A percentile compares a stretch with the other conserved stretches of the same genome.
Evolutionary conservation across 2,329 filamentous ascomycete genomes (phyloP).

Genomic region (Fusarium virguliforme): DNA sequence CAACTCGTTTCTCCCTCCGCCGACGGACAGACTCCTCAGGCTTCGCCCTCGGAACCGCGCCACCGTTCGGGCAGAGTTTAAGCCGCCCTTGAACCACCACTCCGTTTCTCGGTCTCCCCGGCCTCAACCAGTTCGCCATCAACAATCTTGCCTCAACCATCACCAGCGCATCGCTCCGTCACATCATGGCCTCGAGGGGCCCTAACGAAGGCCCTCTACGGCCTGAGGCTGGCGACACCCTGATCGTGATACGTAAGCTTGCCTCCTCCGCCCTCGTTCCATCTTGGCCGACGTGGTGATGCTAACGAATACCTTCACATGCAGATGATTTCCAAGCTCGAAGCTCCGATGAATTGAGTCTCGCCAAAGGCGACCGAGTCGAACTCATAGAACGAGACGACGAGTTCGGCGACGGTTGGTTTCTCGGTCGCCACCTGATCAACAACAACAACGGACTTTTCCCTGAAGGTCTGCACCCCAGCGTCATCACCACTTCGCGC

Average conservation of each 20-base stretch:
- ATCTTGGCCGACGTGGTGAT: conserved; percentile 24
- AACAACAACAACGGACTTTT: conserved; percentile 85
- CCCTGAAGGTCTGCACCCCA: conserved; percentile 77
- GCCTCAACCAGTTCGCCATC: conserved; percentile 41
- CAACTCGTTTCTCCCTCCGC: conserved; percentile 32
- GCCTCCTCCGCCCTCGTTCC: conserved; percentile 45
- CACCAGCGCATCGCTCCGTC: conserved; percentile 40
- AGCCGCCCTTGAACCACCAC: conserved; percentile 46
- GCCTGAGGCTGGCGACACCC: conserved; percentile 76
- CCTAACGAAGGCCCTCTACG: conserved; percentile 58
- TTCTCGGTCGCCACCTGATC: conserved; percentile 80
- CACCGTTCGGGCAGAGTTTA: conserved; percentile 44
- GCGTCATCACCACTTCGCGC: conserved; percentile 17
- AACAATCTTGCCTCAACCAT: conserved; percentile 37
- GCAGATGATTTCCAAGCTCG: conserved; percentile 93
- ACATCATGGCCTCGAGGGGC: conserved; percentile 62
- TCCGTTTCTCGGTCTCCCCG: conserved; percentile 40
- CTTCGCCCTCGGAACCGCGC: conserved; percentile 37
- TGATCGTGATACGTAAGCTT: conserved; percentile 80
- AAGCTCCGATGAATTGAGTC: conserved; percentile 91
- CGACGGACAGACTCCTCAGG: conserved; percentile 24
- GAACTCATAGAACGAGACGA: conserved; percentile 89
- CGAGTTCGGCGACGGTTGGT: conserved; percentile 92
- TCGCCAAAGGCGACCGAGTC: conserved; percentile 87
- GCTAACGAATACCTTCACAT: conserved; percentile 31